Evolutionary conservation across 495 filamentous ascomycete species (phyloP), one percentile per base, ranked within the genome.

Genomic region (Letharia lupina): DNA sequence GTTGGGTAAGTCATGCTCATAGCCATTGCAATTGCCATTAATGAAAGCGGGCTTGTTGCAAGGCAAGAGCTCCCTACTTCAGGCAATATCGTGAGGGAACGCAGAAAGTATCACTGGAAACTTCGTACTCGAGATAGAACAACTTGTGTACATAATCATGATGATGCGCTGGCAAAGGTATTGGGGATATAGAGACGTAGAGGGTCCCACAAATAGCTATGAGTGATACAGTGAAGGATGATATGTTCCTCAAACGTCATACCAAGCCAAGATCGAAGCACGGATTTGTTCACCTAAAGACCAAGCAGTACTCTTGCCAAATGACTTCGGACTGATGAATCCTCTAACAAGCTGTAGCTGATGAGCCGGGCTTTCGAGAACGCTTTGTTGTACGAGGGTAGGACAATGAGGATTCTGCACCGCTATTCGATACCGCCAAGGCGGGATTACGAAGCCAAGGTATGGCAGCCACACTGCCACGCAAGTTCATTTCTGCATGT

Each of bases 381-480:
- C 44, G 44, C 37, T 8, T 4, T 39, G 37, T 4, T 39, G 37
- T 4, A 42, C 6, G 12, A 42, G 6, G 11, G 11, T 42, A 20
- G 10, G 45, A 23, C 16, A 20, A 44, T 2, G 44, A 3, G 45
- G 20, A 48, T 4, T 23, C 20, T 7, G 20, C 20, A n/a, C 4
- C 7, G 18, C 45, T 50, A 28, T 28, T 28, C 23, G 23, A 28
- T 28, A 50, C 48, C 48, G 48, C 48, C 48, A 56, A 56, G 31
- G 28, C 54, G 7, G 15, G 16, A 37, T 57, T 20, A 20, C 54
- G 7, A 57, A 2, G 54, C 33, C 54, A 37, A 57, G 52, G 3
- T 4, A 35, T 54, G 31, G 52, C 54, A 57, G 52, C 52, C 52
- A 56, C 52, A 56, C 2, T 57, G 54, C 54, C 54, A 57, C 54